Conservation (phyloP, 2,329 filamentous ascomycete species). For the Dothideomycetidae sp. region DNA sequence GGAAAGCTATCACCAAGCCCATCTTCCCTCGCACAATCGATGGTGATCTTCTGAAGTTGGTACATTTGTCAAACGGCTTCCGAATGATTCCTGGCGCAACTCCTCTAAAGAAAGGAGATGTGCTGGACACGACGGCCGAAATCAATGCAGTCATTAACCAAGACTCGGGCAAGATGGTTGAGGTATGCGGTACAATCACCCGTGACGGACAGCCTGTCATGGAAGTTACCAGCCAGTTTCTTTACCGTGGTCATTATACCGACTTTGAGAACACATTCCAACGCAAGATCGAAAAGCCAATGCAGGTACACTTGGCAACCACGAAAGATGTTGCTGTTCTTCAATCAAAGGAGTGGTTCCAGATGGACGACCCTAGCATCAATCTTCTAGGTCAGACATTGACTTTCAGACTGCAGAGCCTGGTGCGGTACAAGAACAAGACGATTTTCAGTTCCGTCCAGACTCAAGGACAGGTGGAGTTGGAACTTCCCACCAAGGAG, state of each 20-base stretch:
- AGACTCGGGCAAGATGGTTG: slow-evolving; percentile 97
- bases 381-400: slow-evolving; percentile 86
- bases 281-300: slow-evolving; percentile 86
- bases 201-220: slow-evolving; percentile 76
- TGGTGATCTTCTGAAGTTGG: slow-evolving; percentile 86
- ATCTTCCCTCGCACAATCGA: slow-evolving; percentile 97
- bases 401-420: slow-evolving; percentile 86
- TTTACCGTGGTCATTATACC: slow-evolving; percentile 84
- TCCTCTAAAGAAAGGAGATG: slow-evolving; percentile 88
- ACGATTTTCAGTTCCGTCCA: slow-evolving; percentile 80
- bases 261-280: slow-evolving; percentile 99
- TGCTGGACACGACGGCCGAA: slow-evolving; percentile 81
- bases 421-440: slow-evolving; percentile 91
- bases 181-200: slow-evolving; percentile 93
- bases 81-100: slow-evolving; percentile 94
- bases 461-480: slow-evolving; percentile 79
- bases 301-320: slow-evolving; percentile 78
- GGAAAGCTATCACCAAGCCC: slow-evolving; percentile 94
- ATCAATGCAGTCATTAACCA: slow-evolving; percentile 98
- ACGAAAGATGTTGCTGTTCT: slow-evolving; percentile 87
- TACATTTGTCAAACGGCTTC: slow-evolving; percentile 95
- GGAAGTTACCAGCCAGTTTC: slow-evolving; percentile 96
- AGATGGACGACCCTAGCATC: slow-evolving; percentile 66
- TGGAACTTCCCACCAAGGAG: slow-evolving; percentile 94
- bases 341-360: slow-evolving; percentile 96